Percentiles rank a stretch among this genome's conserved stretches.
Evolutionary conservation across 257 asterid genomes (phyloP).

Genomic region (Capsicum baccatum): DNA sequence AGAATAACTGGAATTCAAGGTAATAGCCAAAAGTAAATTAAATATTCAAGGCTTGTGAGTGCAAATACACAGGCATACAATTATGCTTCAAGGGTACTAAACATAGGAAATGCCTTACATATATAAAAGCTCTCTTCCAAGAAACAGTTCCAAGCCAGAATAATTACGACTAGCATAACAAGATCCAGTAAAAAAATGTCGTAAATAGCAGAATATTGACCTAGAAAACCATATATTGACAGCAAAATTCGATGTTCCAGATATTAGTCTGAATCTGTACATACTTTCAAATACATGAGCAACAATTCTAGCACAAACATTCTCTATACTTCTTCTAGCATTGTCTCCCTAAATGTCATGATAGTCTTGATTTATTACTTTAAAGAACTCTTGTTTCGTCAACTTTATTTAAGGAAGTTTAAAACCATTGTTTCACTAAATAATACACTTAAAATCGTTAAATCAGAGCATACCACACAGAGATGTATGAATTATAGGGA

Average conservation of each 20-base stretch:
- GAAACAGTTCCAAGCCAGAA: neutral
- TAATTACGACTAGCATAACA: neutral
- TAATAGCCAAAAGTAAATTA: slow-evolving; percentile 8
- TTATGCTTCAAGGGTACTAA: too few relatives aligned
- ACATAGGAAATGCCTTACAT: too few relatives aligned
- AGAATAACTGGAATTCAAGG: neutral
- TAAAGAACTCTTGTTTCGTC: neutral
- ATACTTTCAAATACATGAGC: neutral
- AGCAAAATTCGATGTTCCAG: neutral
- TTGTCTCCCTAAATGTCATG: neutral
- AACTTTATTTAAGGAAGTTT: neutral
- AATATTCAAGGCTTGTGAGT: neutral
- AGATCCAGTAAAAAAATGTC: neutral
- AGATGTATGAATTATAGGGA: neutral
- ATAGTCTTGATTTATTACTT: neutral
- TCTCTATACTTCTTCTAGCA: neutral
- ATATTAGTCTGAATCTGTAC: neutral
- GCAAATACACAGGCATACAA: neutral
- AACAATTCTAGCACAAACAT: neutral
- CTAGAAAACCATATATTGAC: neutral
- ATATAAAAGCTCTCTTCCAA: neutral
- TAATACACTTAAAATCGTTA: neutral
- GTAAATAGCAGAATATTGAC: slow-evolving; percentile 8
- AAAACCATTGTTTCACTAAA: slow-evolving; percentile 3
- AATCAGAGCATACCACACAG: neutral